A percentile compares a stretch with the other conserved stretches of the same genome.
Conservation (phyloP, 495 filamentous ascomycete genomes). For the Podospora conica region DNA sequence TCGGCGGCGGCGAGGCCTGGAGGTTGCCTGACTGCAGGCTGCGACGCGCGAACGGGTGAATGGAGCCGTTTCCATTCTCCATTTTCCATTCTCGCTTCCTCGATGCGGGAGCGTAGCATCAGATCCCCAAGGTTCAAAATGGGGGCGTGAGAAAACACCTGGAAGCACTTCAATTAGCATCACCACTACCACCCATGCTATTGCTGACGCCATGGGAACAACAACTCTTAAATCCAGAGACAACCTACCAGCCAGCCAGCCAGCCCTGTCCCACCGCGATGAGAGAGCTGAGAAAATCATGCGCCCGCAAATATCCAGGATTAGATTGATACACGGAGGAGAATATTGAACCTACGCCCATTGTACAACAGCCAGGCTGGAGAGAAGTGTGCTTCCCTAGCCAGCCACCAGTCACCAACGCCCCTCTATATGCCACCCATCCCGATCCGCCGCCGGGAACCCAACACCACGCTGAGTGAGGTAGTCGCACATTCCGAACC, state of each 20-base stretch:
- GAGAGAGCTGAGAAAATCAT: background rate
- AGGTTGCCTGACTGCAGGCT: too few species aligned
- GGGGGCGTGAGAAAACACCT: background rate
- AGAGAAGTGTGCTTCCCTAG: background rate
- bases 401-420: slow-evolving; percentile 1
- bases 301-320: background rate
- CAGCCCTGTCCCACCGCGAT: too few species aligned
- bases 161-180: background rate
- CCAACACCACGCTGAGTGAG: background rate
- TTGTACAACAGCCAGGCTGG: background rate
- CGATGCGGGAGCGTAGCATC: background rate
- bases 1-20: background rate
- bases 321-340: background rate
- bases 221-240: background rate
- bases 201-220: background rate
- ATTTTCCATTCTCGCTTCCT: background rate
- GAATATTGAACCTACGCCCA: background rate
- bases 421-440: slow-evolving; percentile 1
- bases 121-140: background rate
- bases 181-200: background rate
- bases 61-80: background rate
- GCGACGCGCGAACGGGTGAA: background rate
- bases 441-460: background rate
- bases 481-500: background rate
- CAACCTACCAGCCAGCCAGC: background rate